Percentiles rank a stretch among this genome's conserved stretches.
phyloP scores from a whole-genome alignment of 768 basidiomycete species.

The Pleurotus ostreatus region DNA sequence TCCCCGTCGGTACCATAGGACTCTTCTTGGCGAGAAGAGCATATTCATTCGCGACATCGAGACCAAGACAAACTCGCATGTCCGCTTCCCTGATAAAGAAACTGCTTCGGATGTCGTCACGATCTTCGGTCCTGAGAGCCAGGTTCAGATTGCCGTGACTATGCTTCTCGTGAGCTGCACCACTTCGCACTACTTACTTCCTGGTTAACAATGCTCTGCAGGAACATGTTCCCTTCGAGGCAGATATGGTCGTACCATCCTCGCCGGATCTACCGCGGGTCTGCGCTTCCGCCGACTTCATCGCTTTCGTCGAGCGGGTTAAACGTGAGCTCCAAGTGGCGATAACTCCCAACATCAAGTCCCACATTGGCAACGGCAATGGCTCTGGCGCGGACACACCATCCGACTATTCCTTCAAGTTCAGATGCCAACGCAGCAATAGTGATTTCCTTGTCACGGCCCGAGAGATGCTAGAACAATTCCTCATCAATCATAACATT shows the following conservation, averaged over 20 bases:
- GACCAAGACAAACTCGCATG: conserved; percentile 89
- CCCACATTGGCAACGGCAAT: conserved; percentile 39
- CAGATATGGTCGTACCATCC: conserved; percentile 88
- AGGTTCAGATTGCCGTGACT: conserved; percentile 93
- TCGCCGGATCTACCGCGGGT: conserved; percentile 75
- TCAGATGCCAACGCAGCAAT: conserved; percentile 92
- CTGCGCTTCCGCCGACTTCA: conserved; percentile 77
- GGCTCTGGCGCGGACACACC: conserved; percentile 47
- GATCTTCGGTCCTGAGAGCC: conserved; percentile 96
- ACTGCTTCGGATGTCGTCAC: conserved; percentile 90
- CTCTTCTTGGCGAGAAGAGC: conserved; percentile 90
- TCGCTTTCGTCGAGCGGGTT: conserved; percentile 80
- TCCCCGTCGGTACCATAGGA: conserved; percentile 92
- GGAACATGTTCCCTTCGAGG: conserved; percentile 97
- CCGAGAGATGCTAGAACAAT: conserved; percentile 91
- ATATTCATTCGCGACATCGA: conserved; percentile 98
- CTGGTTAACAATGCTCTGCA: conserved; percentile 24
- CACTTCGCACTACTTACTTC: neutral
- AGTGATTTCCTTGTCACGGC: conserved; percentile 89
- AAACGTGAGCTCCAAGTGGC: conserved; percentile 94
- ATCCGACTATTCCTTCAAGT: conserved; percentile 88
- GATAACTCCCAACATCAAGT: conserved; percentile 77
- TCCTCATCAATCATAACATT: conserved; percentile 78
- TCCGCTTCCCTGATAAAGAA: conserved; percentile 92
- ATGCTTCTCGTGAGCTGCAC: conserved; percentile 76